These are phyloP conservation scores for Colletotrichum tamarilloi DNA, from an alignment of 2,329 filamentous ascomycete genomes.

Conservation along the genomic window DNA sequence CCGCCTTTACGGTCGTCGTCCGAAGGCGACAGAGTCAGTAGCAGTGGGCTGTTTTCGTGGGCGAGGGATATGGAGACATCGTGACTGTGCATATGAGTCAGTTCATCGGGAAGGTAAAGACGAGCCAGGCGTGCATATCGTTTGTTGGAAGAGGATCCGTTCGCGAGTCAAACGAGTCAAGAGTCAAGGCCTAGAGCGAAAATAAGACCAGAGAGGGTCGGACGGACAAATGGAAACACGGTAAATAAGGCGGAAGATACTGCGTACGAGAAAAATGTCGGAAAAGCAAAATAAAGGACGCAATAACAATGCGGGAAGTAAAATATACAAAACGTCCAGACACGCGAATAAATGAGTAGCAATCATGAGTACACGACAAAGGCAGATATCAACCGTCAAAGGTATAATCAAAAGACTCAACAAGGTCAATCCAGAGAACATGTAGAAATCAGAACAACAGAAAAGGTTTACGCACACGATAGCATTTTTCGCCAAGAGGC, in stretches of 20 bases:
- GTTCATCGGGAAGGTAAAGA: conserved; percentile 8
- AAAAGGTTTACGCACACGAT: conserved; percentile 53
- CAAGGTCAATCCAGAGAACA: background rate
- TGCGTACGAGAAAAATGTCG: conserved; percentile 1
- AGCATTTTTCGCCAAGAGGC: conserved; percentile 59
- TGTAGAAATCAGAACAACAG: background rate
- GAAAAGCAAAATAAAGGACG: conserved; percentile 36
- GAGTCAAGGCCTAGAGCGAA: conserved; percentile 17
- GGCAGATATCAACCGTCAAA: background rate
- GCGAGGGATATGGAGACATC: conserved; percentile 61
- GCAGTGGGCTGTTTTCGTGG: conserved; percentile 55
- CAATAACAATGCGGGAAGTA: background rate
- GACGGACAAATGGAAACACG: conserved; percentile 11
- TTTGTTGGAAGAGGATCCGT: background rate
- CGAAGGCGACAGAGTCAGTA: conserved; percentile 44
- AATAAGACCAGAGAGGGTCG: conserved; percentile 14
- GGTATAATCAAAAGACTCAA: background rate
- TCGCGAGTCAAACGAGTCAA: conserved; percentile 9
- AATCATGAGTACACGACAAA: background rate
- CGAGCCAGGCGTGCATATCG: conserved; percentile 25
- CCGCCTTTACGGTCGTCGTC: background rate
- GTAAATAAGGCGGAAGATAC: conserved; percentile 27
- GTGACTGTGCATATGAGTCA: conserved; percentile 46
- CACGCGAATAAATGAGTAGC: background rate
- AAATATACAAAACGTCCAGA: background rate